Evolutionary conservation across 2,329 filamentous ascomycete genomes (phyloP).

Genomic region (Cercospora berteroae): DNA sequence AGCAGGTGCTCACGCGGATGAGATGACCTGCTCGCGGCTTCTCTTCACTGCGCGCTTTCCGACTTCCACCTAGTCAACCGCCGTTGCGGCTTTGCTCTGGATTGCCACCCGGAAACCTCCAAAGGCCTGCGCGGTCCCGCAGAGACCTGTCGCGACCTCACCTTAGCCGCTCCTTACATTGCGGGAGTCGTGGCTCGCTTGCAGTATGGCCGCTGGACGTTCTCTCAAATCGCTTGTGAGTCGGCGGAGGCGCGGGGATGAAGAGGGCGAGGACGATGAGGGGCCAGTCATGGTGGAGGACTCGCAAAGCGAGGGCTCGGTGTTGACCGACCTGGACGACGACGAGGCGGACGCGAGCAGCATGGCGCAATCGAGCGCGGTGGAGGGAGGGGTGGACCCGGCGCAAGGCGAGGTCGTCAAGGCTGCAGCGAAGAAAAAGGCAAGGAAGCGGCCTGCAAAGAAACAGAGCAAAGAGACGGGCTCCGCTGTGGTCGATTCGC

Average conservation of each 20-base stretch:
- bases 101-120: neutral
- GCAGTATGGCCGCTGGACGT: constrained; percentile 53
- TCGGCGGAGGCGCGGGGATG: constrained; percentile 65
- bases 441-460: constrained; percentile 30
- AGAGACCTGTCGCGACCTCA: constrained; percentile 3
- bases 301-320: constrained; percentile 62
- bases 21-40: constrained; percentile 11
- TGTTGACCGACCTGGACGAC: constrained; percentile 55
- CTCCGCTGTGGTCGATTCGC: constrained; percentile 27
- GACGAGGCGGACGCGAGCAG: constrained; percentile 44
- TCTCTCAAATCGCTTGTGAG: constrained; percentile 64
- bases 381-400: constrained; percentile 23
- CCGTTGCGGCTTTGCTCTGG: neutral
- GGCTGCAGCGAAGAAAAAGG: constrained; percentile 38
- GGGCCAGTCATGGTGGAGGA: constrained; percentile 56
- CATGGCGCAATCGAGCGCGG: constrained; percentile 27
- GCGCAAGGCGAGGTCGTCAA: constrained; percentile 20
- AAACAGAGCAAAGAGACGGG: constrained; percentile 29
- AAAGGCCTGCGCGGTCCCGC: neutral
- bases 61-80: constrained; percentile 1
- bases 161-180: constrained; percentile 14
- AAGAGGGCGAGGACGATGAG: constrained; percentile 68
- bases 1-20: constrained; percentile 7
- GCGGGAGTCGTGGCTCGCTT: constrained; percentile 10
- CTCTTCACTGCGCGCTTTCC: constrained; percentile 7